Percentiles rank a stretch among this genome's conserved stretches.
Conservation (phyloP, 306 rosid species). For the Trifolium pratense region DNA sequence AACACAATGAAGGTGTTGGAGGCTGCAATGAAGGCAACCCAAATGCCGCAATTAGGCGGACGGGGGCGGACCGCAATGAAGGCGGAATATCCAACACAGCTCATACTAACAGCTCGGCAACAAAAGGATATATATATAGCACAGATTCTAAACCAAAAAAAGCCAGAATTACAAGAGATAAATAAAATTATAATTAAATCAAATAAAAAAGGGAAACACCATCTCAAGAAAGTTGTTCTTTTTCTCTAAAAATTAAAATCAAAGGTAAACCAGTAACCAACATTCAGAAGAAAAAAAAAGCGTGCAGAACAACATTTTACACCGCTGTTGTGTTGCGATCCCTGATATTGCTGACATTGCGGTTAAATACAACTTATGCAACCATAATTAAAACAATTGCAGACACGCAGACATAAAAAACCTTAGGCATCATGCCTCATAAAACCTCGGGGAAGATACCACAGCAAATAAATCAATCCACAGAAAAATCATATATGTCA, state of each 20-base stretch:
- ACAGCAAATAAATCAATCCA: conserved; percentile 22
- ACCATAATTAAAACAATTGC: neutral
- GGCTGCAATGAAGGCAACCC: no score
- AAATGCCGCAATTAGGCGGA: no score
- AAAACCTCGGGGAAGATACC: conserved; percentile 20
- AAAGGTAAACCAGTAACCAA: conserved; percentile 22
- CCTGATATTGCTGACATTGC: neutral
- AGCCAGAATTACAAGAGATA: conserved; percentile 14
- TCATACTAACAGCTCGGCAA: conserved; percentile 34
- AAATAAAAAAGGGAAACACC: conserved; percentile 5
- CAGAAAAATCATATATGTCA: neutral
- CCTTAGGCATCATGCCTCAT: neutral
- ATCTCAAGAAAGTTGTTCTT: neutral
- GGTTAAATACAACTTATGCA: neutral
- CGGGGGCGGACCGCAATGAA: no score
- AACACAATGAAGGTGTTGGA: no score
- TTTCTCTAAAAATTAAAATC: neutral
- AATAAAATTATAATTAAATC: conserved; percentile 5
- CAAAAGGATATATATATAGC: neutral
- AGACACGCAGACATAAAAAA: neutral
- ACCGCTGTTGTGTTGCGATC: neutral
- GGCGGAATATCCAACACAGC: no score
- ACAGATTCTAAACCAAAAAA: conserved; percentile 31
- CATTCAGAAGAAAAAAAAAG: conserved; percentile 1
- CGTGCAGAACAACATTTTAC: neutral